Percentiles rank a stretch among this genome's conserved stretches.
These are phyloP conservation scores for Boletellus ananas DNA, from an alignment of 768 basidiomycete species.

Conservation along the genomic window DNA sequence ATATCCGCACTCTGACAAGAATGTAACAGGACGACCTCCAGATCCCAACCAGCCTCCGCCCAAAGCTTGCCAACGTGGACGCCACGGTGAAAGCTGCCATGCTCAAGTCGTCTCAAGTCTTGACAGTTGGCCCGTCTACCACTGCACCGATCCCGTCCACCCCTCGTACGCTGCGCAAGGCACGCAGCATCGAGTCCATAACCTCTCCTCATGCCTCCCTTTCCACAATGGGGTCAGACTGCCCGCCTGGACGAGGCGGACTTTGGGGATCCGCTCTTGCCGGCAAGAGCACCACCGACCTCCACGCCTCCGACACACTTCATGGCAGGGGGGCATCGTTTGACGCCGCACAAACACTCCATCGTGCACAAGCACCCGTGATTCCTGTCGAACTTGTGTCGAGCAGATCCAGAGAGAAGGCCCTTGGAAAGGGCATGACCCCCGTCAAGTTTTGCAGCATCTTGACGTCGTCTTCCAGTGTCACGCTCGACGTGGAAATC, in stretches of 20 bases:
- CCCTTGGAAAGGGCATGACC: conserved; percentile 48
- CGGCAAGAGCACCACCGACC: conserved; percentile 30
- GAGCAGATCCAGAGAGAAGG: conserved; percentile 50
- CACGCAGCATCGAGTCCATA: conserved; percentile 71
- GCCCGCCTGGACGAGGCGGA: conserved; percentile 20
- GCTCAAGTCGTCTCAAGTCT: conserved; percentile 77
- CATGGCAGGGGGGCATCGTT: conserved; percentile 63
- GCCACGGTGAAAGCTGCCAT: conserved; percentile 85
- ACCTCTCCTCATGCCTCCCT: conserved; percentile 46
- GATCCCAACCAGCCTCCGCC: conserved; percentile 73
- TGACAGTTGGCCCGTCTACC: conserved; percentile 42
- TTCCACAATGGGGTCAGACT: conserved; percentile 37
- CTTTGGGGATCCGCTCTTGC: conserved; percentile 26
- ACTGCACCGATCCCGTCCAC: conserved; percentile 35
- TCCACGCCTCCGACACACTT: conserved; percentile 32
- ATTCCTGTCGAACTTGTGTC: conserved; percentile 36
- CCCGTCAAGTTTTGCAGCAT: conserved; percentile 67
- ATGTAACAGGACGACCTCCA: conserved; percentile 76
- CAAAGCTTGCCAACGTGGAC: conserved; percentile 79
- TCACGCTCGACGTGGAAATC: conserved; percentile 75
- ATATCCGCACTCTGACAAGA: not conserved
- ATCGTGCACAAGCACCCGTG: conserved; percentile 49
- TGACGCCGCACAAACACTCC: conserved; percentile 50
- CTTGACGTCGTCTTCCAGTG: conserved; percentile 64
- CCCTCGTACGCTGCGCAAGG: conserved; percentile 59